Evolutionary conservation across 2,329 filamentous ascomycete genomes (phyloP), one percentile per base, ranked within the genome.

Genomic region (Pseudogymnoascus sp.): DNA sequence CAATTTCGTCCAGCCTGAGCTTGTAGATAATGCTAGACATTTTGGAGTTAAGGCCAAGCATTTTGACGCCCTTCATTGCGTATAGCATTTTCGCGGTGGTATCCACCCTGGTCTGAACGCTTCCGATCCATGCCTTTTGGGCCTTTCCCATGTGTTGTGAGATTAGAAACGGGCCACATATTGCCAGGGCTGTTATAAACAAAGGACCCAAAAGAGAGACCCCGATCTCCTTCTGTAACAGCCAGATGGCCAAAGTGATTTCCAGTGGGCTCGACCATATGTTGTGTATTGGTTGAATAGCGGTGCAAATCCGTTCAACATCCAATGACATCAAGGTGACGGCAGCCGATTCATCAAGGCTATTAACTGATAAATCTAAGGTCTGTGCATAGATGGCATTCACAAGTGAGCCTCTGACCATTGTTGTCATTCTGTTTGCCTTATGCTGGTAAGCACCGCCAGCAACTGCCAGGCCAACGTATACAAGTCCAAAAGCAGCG

Each of bases 1-100:
- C 60, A 62, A 69, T 61, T 61, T 69, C 65, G 26, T 66, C 23
- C 2, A 73, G 66, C 9, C 77, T 69, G 0, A 76, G 64, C 11
- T 70, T 61, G 13, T 75, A 75, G 1, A 79, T 64, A 8, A 69
- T 67, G 1, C 62, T 53, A 3, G 69, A 67, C 33, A 77, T 69
- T 19, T 69, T 73, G 28, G 73, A 70, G 1, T 72, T 73, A 4
- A 79, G 70, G 1, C 71, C 72, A 57, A 72, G 67, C 69, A 74
- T 71, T 63, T 74, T 75, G 35, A 72, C 68, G 4, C 68, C 69
- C 63, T 74, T 74, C 69, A 75, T 73, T 6, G 68, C 71, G 2
- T 67, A 65, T 21, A 74, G 67, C 63, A 72, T 70, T 1, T 68
- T 67, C 19, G 72, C 63, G 1, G 67, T 68, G 9, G 64, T 50